Evolutionary conservation across 495 filamentous ascomycete species (phyloP), one percentile per base, ranked within the genome.

Genomic region (Pseudoneurospora amorphoporcata): DNA sequence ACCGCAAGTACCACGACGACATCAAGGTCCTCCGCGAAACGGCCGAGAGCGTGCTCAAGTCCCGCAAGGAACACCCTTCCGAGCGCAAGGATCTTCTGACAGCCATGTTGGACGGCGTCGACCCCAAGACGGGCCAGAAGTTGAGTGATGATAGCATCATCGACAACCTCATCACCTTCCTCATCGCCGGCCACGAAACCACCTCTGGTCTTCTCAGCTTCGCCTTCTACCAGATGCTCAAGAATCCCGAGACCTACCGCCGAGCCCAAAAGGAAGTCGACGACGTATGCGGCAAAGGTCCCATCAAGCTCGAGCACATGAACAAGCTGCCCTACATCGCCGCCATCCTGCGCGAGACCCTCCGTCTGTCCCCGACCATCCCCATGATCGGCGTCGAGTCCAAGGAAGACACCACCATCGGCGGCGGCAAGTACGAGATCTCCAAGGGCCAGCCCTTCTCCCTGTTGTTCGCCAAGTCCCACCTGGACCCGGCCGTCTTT

Each of bases 121-220:
- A 92, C 79, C 83, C 87, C 9, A 87, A 89, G 81, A 93, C 91
- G 2, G 91, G 91, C 1, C 78, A 88, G 70, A 86, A 86, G 17
- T 83, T 94, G 77, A 84, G 79, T 16, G 88, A 91, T 69, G 78
- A 85, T 5, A 88, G 83, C 68, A 90, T 92, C 75, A 83, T 89
- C 32, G 83, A 92, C 77, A 92, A 93, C 76, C 88, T 94, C 81
- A 88, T 91, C 68, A 93, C 91, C 0, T 92, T 93, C 75, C 78
- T 93, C 74, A 88, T 91, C 77, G 90, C 89, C 35, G 91, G 91
- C 1, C 91, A 94, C 74, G 91, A 94, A 79, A 94, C 91, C 0
- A 94, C 91, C 0, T 89, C 88, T 16, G 87, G 86, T 1, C 68
- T 85, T 1, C 73, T 89, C 6, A 85, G 84, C n/a, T 89, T 88